Evolutionary conservation across 306 rosid genomes (phyloP), one percentile per base, ranked within the genome.

Genomic region (Dryas alaskensis): DNA sequence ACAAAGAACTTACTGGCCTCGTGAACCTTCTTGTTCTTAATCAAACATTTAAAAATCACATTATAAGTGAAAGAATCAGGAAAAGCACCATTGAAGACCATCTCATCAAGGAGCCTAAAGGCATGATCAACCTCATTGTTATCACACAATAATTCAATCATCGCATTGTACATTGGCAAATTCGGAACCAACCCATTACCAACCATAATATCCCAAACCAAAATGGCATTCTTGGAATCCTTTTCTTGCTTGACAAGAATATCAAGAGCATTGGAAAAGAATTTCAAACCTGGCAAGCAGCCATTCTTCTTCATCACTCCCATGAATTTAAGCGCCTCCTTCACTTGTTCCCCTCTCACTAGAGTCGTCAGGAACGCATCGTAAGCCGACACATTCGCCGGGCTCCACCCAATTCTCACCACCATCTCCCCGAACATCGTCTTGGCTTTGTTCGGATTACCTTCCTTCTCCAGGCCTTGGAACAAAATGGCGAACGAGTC

Each of bases 381-480:
- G 17, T 87, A 88, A 10, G 92, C 87, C 0, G 83, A 54, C 17
- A 79, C 59, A 65, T 91, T 84, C 60, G 62, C 62, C 22, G 44
- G 78, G 58, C 73, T 72, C 97, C 92, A 91, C 7, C 92, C 90
- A 12, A 88, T 4, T 0, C 53, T 43, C 52, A 31, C 40, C 69
- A 89, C 85, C 97, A 91, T 88, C 37, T 85, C 92, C 0, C 81
- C 86, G 11, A 91, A 87, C 14, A 83, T 80, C 10, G 47, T 61
- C 81, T 77, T 79, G 7, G 93, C 93, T 55, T 79, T 76, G 0
- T 70, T 73, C 4, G 73, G 67, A 69, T 87, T 86, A 5, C 88
- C 92, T 73, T 88, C 94, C 69, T 85, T 88, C 83, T 84, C 89
- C 89, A 87, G 85, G 6, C 90, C 93, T 76, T 88, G 90, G 44